Conservation (phyloP, 2,329 filamentous ascomycete genomes). For the Colletotrichum sp. region DNA sequence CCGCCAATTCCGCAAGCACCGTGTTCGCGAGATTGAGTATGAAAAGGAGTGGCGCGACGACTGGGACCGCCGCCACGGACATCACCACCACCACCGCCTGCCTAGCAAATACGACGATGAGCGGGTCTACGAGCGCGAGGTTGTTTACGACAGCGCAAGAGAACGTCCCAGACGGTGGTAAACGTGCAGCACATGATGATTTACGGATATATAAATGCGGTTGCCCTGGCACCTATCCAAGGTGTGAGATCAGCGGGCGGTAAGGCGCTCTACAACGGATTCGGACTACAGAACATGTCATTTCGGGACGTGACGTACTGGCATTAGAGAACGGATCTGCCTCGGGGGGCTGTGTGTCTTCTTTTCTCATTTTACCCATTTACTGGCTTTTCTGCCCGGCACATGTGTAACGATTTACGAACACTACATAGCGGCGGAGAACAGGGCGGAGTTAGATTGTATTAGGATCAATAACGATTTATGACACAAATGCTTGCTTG, state of each 20-base stretch:
- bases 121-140: conserved; percentile 69
- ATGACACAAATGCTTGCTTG: not conserved
- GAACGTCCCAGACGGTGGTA: conserved; percentile 10
- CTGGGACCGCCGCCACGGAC: conserved; percentile 47
- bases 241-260: not conserved
- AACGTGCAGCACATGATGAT: not conserved
- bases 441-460: conserved; percentile 17
- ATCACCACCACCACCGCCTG: conserved; percentile 30
- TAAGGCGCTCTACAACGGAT: not conserved
- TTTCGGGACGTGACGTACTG: not conserved
- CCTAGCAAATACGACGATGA: conserved; percentile 61
- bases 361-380: not conserved
- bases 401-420: conserved; percentile 23
- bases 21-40: conserved; percentile 59
- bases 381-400: conserved; percentile 3
- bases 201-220: not conserved
- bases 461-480: conserved; percentile 20
- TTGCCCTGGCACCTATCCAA: not conserved
- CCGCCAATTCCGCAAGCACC: conserved; percentile 63
- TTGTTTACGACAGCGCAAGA: conserved; percentile 61
- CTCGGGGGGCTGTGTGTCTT: not conserved
- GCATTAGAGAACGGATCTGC: conserved; percentile 15
- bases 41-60: conserved; percentile 63
- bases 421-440: conserved; percentile 19
- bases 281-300: conserved; percentile 14